Evolutionary conservation across 2,329 filamentous ascomycete genomes (phyloP), one percentile per base, ranked within the genome.

Genomic region (Penicillium sclerotiorum): DNA sequence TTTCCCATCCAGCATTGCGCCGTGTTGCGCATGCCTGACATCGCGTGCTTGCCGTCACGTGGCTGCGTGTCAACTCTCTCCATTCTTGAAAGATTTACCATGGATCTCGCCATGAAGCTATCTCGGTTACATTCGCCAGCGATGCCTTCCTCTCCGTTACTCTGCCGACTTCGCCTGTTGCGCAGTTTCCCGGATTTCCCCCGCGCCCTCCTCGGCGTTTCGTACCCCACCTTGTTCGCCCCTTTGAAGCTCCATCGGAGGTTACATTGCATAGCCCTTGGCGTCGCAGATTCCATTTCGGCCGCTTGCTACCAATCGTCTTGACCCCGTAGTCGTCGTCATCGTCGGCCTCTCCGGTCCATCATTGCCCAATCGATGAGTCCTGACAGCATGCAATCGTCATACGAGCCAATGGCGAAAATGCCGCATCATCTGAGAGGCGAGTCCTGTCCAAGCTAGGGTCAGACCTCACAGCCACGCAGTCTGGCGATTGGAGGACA

Each of bases 371-470:
- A 47, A 21, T 45, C 43, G 28, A 43, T 53, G 27, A 47, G 46
- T 36, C 22, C 39, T 30, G 47, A 50, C 27, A 45, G 17, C 25
- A 44, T 15, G 45, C 38, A 18, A 32, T 44, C 22, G 43, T 48
- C 3, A 47, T 50, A 27, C 25, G 41, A 46, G 47, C 51, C 27
- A 53, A 50, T 53, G 47, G 51, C 50, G 47, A 50, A 53, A 53
- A 53, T 47, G 18, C 43, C 39, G 39, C 28, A 45, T 7, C 27
- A 50, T 47, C 40, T 23, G 42, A 3, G 37, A 38, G 28, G 27
- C 12, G 21, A 44, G 21, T 42, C 39, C 23, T 42, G 39, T 13
- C 15, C 33, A 13, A 23, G 15, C 22, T 23, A 15, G 23, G 44
- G 28, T 21, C 12, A 51, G 49, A 51, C 30, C 21, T 8, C 25